These are phyloP conservation scores for Drosera spatulata DNA, from an alignment of 179 eudicot species.

Conservation along the genomic window DNA sequence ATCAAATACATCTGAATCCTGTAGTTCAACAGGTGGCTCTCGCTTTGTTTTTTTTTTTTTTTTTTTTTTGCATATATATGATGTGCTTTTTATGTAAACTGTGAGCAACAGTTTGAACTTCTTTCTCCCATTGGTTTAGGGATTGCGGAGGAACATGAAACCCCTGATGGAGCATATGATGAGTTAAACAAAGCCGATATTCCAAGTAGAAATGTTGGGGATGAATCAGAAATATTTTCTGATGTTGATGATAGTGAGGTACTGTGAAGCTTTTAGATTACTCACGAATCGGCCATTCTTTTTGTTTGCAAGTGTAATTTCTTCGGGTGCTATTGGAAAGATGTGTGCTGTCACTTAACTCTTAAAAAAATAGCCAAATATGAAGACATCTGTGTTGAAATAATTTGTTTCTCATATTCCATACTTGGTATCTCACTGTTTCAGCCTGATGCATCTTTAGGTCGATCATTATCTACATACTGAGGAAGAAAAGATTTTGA, in stretches of 20 bases:
- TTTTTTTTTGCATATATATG: background rate
- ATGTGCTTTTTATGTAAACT: background rate
- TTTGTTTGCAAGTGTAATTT: no score
- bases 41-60: no score
- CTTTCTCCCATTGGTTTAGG: constrained; percentile 1
- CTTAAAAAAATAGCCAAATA: no score
- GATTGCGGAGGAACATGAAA: constrained; percentile 8
- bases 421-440: background rate
- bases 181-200: constrained; percentile 15
- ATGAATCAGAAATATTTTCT: constrained; percentile 47
- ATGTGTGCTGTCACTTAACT: no score
- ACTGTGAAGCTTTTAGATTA: background rate
- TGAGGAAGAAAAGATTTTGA: constrained; percentile 54
- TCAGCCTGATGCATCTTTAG: constrained; percentile 16
- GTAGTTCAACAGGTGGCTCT: constrained; percentile 1
- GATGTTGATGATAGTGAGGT: constrained; percentile 82
- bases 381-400: no score
- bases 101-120: background rate
- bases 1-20: constrained; percentile 9
- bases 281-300: no score
- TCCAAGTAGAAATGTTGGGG: constrained; percentile 12
- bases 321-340: no score
- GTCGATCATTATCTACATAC: constrained; percentile 58
- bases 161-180: constrained; percentile 7
- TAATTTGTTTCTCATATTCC: no score